Evolutionary conservation across 768 basidiomycete genomes (phyloP).

Genomic region (Leucocoprinus leucothites): DNA sequence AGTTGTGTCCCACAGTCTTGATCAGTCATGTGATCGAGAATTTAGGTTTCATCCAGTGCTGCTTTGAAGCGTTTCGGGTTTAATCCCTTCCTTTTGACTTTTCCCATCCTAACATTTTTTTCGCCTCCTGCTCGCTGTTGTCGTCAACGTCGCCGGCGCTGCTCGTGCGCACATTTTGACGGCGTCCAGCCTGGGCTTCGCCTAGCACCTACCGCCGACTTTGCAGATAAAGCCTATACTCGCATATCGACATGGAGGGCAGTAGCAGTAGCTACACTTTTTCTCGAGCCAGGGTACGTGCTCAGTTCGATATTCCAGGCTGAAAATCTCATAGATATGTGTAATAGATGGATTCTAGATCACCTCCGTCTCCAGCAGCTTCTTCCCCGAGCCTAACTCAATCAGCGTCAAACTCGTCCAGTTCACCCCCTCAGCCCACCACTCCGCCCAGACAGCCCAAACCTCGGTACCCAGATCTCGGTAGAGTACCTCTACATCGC

Average conservation of each 20-base stretch:
- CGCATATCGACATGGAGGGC: background rate
- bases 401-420: constrained; percentile 39
- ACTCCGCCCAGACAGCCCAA: constrained; percentile 40
- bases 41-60: no score
- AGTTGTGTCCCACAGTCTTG: no score
- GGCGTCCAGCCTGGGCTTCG: background rate
- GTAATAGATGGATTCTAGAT: background rate
- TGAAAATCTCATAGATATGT: background rate
- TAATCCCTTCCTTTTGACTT: background rate
- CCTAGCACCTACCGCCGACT: background rate
- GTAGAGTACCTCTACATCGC: constrained; percentile 71
- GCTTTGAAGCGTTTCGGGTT: background rate
- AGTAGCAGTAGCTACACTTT: background rate
- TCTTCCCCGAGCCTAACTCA: constrained; percentile 39
- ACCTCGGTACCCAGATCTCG: constrained; percentile 57
- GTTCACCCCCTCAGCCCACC: constrained; percentile 37
- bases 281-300: constrained; percentile 2
- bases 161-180: background rate
- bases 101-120: background rate
- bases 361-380: constrained; percentile 14
- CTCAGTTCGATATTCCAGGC: background rate
- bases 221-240: background rate
- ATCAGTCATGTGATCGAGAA: no score
- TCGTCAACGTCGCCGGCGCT: constrained; percentile 7
- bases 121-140: background rate